Evolutionary conservation across 2,329 filamentous ascomycete species (phyloP), one percentile per base, ranked within the genome.

Genomic region (Ophiostoma pallidulum): DNA sequence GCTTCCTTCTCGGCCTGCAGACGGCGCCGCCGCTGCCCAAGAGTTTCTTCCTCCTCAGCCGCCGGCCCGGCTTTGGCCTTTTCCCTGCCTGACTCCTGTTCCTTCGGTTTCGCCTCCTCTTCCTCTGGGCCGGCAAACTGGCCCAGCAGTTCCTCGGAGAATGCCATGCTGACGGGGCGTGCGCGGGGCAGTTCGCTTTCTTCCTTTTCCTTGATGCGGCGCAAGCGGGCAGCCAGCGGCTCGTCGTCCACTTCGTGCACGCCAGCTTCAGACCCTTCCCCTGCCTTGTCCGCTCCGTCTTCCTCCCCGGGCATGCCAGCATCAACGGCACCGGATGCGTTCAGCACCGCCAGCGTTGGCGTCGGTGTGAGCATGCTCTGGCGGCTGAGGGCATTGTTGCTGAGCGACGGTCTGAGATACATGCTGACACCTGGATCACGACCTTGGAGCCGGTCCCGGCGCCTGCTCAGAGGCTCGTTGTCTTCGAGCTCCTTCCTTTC

Each of bases 401-500:
- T 31, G 24, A 42, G 39, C 4, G 31, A 22, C 8, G 50, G 42
- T 1, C 35, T 48, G 7, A 65, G 57, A 19, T 59, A 60, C 44
- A 60, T 50, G 47, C 52, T 52, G 5, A 60, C 61, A 7, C 67
- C 61, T 0, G 66, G 64, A 37, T 72, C 68, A 14, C 75, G 72
- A 32, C 86, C 86, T 37, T 82, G 75, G 7, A 96, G 72, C 48
- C 90, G 76, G 35, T 83, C 84, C 41, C 86, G 80, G 3, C 90
- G 82, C 33, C 75, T 75, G 57, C 84, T 89, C 18, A 96, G 70
- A 0, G 92, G 90, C 62, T 97, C 92, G 47, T 89, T 92, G 58
- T 98, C 92, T 62, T 98, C 92, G 54, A 92, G 68, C 50, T 94
- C 84, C 40, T 87, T 80, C 57, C 79, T 80, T 60, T 94, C 85